Percentiles rank a stretch among this genome's conserved stretches.
Evolutionary conservation across 106 monocot genomes (phyloP).

Genomic region (Vanilla planifolia): DNA sequence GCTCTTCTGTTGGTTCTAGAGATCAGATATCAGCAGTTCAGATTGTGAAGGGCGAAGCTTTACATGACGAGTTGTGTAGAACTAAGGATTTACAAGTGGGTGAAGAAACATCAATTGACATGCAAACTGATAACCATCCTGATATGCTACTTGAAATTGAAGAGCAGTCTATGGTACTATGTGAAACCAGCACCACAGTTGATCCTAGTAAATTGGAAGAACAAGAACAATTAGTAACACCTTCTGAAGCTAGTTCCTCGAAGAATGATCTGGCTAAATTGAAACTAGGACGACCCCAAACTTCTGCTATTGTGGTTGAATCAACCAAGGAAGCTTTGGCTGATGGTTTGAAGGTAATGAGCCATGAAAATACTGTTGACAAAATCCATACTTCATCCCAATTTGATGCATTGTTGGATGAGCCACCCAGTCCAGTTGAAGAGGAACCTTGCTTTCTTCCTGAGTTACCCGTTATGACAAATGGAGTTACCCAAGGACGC

Average conservation of each 20-base stretch:
- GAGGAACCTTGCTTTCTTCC: background rate
- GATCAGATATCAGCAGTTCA: conserved; percentile 7
- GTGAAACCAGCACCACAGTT: background rate
- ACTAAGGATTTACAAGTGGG: conserved; percentile 1
- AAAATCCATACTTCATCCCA: conserved; percentile 6
- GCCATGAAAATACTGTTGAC: background rate
- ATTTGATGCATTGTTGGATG: background rate
- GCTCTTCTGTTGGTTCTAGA: conserved; percentile 3
- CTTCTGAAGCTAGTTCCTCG: background rate
- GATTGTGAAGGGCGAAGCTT: background rate
- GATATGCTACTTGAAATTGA: conserved; percentile 5
- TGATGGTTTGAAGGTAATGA: conserved; percentile 8
- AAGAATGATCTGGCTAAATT: background rate
- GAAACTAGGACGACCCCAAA: background rate
- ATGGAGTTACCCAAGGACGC: no score
- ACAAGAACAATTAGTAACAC: conserved; percentile 4
- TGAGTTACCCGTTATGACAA: no score
- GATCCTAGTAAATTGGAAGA: background rate
- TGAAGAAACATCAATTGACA: conserved; percentile 4
- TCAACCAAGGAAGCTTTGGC: background rate
- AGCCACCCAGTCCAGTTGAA: background rate
- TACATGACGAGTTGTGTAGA: conserved; percentile 7
- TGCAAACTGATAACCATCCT: background rate
- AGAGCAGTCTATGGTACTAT: conserved; percentile 1
- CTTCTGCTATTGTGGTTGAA: background rate